Evolutionary conservation across 371 early-diverging fungal genomes (phyloP).

Genomic region (Mucor piriformis): DNA sequence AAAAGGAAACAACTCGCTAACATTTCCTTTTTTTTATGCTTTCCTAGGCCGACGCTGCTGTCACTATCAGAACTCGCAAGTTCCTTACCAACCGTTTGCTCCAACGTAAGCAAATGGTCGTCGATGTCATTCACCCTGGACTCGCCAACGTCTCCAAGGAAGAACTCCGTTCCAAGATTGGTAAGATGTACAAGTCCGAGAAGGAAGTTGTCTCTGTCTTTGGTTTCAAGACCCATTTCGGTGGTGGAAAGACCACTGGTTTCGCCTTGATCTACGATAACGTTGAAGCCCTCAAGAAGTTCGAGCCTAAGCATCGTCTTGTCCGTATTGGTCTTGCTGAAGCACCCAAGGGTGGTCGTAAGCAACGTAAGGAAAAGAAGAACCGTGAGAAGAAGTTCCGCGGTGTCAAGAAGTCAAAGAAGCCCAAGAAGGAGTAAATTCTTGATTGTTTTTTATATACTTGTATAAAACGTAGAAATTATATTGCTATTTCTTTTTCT

Average conservation of each 20-base stretch:
- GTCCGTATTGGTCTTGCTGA: slow-evolving; percentile 84
- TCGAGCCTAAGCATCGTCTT: slow-evolving; percentile 98
- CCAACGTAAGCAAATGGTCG: slow-evolving; percentile 97
- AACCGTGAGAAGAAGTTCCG: slow-evolving; percentile 99
- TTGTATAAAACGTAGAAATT: slow-evolving; percentile 4
- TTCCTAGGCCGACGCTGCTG: slow-evolving; percentile 75
- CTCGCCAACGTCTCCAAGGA: slow-evolving; percentile 91
- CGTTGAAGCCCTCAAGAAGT: slow-evolving; percentile 94
- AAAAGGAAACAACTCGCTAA: not conserved
- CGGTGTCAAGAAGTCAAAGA: slow-evolving; percentile 95
- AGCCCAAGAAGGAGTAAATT: slow-evolving; percentile 30
- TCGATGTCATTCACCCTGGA: slow-evolving; percentile 96
- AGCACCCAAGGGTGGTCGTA: slow-evolving; percentile 84
- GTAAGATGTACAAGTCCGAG: slow-evolving; percentile 96
- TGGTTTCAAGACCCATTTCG: slow-evolving; percentile 95
- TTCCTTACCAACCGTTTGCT: slow-evolving; percentile 98
- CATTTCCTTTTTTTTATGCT: not conserved
- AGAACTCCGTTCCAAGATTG: slow-evolving; percentile 93
- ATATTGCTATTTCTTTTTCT: not conserved
- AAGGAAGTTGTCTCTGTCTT: slow-evolving; percentile 91
- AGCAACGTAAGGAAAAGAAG: slow-evolving; percentile 99
- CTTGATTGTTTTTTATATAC: slow-evolving; percentile 2
- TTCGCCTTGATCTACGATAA: slow-evolving; percentile 98
- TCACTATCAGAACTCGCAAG: slow-evolving; percentile 97
- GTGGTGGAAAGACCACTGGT: slow-evolving; percentile 98